These are phyloP conservation scores for Salvia splendens DNA, from an alignment of 257 asterid species.

Conservation along the genomic window DNA sequence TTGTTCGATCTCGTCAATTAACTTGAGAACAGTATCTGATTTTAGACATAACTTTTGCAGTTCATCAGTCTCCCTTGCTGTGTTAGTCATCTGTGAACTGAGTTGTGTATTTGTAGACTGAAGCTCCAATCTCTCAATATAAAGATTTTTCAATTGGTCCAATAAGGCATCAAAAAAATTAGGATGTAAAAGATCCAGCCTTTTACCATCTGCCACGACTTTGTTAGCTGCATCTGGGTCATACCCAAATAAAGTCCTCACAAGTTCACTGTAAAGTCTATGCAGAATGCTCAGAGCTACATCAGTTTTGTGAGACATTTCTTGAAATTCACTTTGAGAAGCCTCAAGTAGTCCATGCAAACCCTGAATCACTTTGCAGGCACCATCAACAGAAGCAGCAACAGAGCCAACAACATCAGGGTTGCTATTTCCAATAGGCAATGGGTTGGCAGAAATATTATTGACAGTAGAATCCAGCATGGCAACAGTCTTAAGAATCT, in stretches of 20 bases:
- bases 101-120: slow-evolving; percentile 58
- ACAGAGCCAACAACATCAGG: slow-evolving; percentile 46
- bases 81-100: slow-evolving; percentile 53
- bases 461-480: slow-evolving; percentile 54
- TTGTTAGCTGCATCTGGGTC: slow-evolving; percentile 41
- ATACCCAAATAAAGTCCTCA: slow-evolving; percentile 40
- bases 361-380: slow-evolving; percentile 58
- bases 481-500: slow-evolving; percentile 53
- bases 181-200: slow-evolving; percentile 51
- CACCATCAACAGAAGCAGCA: slow-evolving; percentile 60
- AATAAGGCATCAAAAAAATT: slow-evolving; percentile 49
- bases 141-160: slow-evolving; percentile 50
- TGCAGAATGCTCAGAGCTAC: slow-evolving; percentile 47
- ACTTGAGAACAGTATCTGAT: slow-evolving; percentile 50
- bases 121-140: slow-evolving; percentile 57
- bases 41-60: slow-evolving; percentile 52
- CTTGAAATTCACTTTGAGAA: slow-evolving; percentile 48
- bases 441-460: slow-evolving; percentile 36
- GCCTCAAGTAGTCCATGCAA: slow-evolving; percentile 61
- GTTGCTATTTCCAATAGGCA: slow-evolving; percentile 37
- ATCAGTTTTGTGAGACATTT: slow-evolving; percentile 48
- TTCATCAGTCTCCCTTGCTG: slow-evolving; percentile 53
- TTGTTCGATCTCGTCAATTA: slow-evolving; percentile 61
- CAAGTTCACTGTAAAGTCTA: slow-evolving; percentile 50
- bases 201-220: slow-evolving; percentile 40